Evolutionary conservation across 2,329 filamentous ascomycete genomes (phyloP), one percentile per base, ranked within the genome.

Genomic region (Colletotrichum simmondsii): DNA sequence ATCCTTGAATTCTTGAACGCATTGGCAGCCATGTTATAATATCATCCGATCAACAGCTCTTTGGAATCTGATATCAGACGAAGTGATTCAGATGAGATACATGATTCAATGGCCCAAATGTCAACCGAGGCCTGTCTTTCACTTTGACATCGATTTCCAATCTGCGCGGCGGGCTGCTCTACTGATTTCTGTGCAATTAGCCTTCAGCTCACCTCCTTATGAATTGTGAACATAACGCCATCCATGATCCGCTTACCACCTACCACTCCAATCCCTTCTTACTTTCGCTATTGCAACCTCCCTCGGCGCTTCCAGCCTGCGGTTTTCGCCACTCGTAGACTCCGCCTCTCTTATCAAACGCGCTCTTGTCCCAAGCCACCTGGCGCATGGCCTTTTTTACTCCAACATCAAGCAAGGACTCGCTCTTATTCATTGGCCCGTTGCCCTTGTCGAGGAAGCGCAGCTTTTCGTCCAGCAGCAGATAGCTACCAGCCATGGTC

Each of bases 381-480:
- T 86, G 77, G 28, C 78, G 77, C 75, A 89, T 74, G 1, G 87
- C 87, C 72, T 79, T 77, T 68, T 81, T 71, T 6, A 89, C 87
- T 2, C 86, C 86, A 19, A 88, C 83, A 2, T 87, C 81, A 60
- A 89, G 77, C 61, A 87, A 84, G 2, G 77, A 81, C 16, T 74
- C 74, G 16, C 77, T 78, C 65, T 80, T 77, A 52, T 76, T 79
- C 75, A 78, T 77, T 14, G 73, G 74, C 28, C 81, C 81, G 4
- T 76, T 77, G 3, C 82, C 83, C 69, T 84, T 84, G 73, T 88
- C 85, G 28, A 89, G 76, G 75, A 89, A 89, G 54, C 87, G 80
- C 77, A 88, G 77, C 69, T 83, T 85, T 79, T 89, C 87, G 71
- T 89, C 87, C 28, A 89, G 72, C 42, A 90, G 81, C 19, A 90